Percentiles rank a stretch among this genome's conserved stretches.
Evolutionary conservation across 75 land plant species (phyloP).

Genomic region (Selaginella moellendorffii): DNA sequence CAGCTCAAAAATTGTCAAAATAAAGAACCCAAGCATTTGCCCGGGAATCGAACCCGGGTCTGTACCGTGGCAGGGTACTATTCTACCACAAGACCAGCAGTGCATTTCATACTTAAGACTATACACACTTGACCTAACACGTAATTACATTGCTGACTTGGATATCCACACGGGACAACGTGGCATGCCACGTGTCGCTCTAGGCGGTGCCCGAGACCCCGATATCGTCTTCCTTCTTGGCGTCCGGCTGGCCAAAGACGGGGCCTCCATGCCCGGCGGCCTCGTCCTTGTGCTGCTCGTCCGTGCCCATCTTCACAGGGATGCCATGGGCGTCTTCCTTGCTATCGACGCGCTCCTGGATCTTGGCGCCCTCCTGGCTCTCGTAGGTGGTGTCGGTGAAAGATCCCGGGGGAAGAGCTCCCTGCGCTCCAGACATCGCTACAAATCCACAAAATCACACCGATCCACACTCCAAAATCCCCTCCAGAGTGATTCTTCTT

Average conservation of each 20-base stretch:
- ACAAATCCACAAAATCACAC: no score
- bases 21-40: no score
- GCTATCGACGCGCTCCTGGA: background rate
- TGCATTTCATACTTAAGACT: no score
- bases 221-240: background rate
- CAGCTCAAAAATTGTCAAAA: no score
- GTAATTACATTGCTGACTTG: no score
- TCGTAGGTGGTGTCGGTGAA: background rate
- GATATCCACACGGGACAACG: no score
- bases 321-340: background rate
- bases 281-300: background rate
- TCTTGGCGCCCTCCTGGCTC: background rate
- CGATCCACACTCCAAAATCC: no score
- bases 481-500: no score
- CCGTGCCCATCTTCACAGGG: background rate
- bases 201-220: background rate
- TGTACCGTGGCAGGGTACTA: slow-evolving; percentile 99
- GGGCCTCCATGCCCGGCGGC: background rate
- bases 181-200: no score
- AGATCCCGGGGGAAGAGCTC: background rate
- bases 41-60: slow-evolving; percentile 99
- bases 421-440: background rate
- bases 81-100: slow-evolving; percentile 99
- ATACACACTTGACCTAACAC: no score
- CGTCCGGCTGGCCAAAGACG: background rate